These are phyloP conservation scores for Schizosaccharomyces cryophilus DNA, from an alignment of 805 yeast genomes.

Conservation along the genomic window DNA sequence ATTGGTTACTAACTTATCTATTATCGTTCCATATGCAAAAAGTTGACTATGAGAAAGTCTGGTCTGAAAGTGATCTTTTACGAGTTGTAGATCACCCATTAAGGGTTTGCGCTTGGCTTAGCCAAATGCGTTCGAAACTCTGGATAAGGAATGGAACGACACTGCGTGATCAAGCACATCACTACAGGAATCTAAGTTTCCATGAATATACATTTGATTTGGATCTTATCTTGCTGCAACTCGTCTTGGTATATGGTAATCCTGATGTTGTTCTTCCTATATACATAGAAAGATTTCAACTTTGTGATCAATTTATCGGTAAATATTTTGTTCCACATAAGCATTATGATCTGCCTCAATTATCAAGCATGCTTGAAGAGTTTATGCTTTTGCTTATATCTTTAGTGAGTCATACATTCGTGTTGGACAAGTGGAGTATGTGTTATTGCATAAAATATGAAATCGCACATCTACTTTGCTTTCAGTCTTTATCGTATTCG, in stretches of 20 bases:
- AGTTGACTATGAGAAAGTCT: neutral
- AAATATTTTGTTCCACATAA: neutral
- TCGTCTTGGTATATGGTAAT: conserved; percentile 27
- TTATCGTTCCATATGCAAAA: neutral
- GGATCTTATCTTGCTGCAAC: conserved; percentile 51
- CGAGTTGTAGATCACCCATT: conserved; percentile 46
- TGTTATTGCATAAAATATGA: conserved; percentile 25
- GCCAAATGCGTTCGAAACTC: conserved; percentile 68
- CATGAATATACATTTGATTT: conserved; percentile 64
- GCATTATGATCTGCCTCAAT: conserved; percentile 15
- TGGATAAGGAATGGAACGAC: conserved; percentile 91
- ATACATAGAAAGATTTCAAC: conserved; percentile 29
- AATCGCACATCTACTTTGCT: conserved; percentile 62
- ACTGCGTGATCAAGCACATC: conserved; percentile 50
- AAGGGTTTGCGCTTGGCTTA: conserved; percentile 46
- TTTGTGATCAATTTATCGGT: neutral
- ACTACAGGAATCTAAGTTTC: conserved; percentile 53
- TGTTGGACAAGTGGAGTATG: conserved; percentile 25
- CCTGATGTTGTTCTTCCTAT: conserved; percentile 34
- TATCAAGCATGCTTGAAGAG: conserved; percentile 55
- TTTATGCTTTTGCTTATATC: conserved; percentile 43
- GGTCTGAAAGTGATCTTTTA: neutral
- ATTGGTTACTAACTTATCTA: conserved; percentile 41
- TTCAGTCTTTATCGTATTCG: conserved; percentile 46
- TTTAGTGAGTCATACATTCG: conserved; percentile 39